phyloP scores from a whole-genome alignment of 495 filamentous ascomycete genomes.

The Penicillium psychrofluorescens region DNA sequence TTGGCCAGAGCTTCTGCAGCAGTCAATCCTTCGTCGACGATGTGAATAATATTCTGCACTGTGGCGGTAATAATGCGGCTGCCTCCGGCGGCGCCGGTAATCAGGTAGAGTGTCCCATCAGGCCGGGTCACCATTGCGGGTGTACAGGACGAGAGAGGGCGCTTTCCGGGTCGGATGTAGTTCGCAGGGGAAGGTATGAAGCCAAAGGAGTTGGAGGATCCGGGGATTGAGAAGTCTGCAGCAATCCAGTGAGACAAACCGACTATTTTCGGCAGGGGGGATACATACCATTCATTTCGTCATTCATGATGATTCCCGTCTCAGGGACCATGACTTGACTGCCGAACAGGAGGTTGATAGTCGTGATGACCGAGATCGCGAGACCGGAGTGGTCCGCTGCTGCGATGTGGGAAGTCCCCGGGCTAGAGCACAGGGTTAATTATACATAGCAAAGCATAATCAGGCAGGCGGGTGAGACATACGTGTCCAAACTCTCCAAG shows the following conservation, averaged over 20 bases:
- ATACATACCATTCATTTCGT: slow-evolving; percentile 77
- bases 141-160: slow-evolving; percentile 73
- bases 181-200: slow-evolving; percentile 74
- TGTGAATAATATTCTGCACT: slow-evolving; percentile 65
- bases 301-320: slow-evolving; percentile 82
- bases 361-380: slow-evolving; percentile 68
- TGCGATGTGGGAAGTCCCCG: slow-evolving; percentile 71
- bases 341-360: slow-evolving; percentile 82
- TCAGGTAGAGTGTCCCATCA: slow-evolving; percentile 60
- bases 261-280: too few relatives aligned
- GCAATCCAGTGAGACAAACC: too few relatives aligned
- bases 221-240: slow-evolving; percentile 68
- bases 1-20: slow-evolving; percentile 53
- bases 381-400: slow-evolving; percentile 62
- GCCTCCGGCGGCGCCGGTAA: slow-evolving; percentile 75
- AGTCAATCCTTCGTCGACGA: slow-evolving; percentile 57
- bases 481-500: slow-evolving; percentile 54
- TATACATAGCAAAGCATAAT: not conserved
- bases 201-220: slow-evolving; percentile 68
- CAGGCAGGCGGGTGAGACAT: slow-evolving; percentile 4
- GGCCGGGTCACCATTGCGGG: slow-evolving; percentile 66
- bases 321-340: slow-evolving; percentile 69
- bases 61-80: slow-evolving; percentile 84
- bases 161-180: slow-evolving; percentile 73
- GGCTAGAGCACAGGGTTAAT: slow-evolving; percentile 16